These are phyloP conservation scores for Bryoerythrophyllum caledonicum DNA, from an alignment of 225 moss, liverwort and hornwort species.

Conservation along the genomic window DNA sequence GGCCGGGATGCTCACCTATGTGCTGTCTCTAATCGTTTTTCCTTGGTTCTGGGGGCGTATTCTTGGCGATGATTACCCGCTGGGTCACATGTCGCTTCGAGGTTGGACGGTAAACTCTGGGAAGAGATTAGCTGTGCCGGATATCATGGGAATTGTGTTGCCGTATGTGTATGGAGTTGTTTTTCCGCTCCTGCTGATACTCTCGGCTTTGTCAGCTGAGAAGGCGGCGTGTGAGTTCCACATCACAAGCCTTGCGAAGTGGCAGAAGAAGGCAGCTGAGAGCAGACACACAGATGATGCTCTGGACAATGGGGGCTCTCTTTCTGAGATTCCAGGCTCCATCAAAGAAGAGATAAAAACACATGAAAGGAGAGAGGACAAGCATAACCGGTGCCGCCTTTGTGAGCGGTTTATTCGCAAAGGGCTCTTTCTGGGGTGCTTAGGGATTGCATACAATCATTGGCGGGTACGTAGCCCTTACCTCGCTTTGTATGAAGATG, in stretches of 20 bases:
- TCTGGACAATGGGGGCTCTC: constrained; percentile 15
- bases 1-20: constrained; percentile 54
- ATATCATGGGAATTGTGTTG: constrained; percentile 81
- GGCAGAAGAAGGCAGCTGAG: constrained; percentile 17
- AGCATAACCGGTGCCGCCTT: constrained; percentile 36
- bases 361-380: constrained; percentile 16
- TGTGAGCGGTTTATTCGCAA: constrained; percentile 69
- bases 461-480: constrained; percentile 50
- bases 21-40: constrained; percentile 53
- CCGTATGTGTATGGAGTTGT: constrained; percentile 68
- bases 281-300: constrained; percentile 12
- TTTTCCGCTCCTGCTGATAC: constrained; percentile 67
- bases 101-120: constrained; percentile 83
- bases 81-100: constrained; percentile 73
- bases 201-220: constrained; percentile 85
- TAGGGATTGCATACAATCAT: constrained; percentile 59
- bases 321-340: constrained; percentile 3
- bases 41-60: constrained; percentile 95
- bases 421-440: constrained; percentile 68
- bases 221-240: constrained; percentile 70
- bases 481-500: background rate
- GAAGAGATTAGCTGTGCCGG: constrained; percentile 60
- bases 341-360: constrained; percentile 18
- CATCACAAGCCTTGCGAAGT: constrained; percentile 28
- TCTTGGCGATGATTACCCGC: constrained; percentile 79